A percentile compares a stretch with the other conserved stretches of the same genome.
Evolutionary conservation across 495 filamentous ascomycete species (phyloP).

Genomic region (Trichoderma virens): DNA sequence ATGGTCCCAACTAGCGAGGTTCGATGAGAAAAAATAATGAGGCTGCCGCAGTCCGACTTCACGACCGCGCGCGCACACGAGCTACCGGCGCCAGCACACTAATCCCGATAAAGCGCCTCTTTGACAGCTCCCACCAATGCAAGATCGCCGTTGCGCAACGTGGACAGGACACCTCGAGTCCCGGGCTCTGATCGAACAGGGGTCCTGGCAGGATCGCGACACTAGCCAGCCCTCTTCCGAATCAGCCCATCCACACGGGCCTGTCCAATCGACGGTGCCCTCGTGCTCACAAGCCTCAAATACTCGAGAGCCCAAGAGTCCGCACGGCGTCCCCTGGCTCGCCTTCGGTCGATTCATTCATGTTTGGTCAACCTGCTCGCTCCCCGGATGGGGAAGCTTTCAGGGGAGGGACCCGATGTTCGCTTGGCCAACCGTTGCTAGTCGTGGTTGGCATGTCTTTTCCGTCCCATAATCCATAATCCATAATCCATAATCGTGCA

Average conservation of each 20-base stretch:
- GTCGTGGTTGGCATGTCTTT: not conserved
- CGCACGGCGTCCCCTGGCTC: not conserved
- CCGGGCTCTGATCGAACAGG: not conserved
- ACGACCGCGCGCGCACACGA: not conserved
- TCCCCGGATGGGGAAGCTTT: not conserved
- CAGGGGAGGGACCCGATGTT: not conserved
- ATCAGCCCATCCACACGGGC: not conserved
- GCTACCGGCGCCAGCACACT: not conserved
- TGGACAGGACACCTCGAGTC: not conserved
- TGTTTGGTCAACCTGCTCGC: not conserved
- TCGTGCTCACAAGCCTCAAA: not conserved
- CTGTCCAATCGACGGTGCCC: slow-evolving; percentile 4
- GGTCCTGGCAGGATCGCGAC: not conserved
- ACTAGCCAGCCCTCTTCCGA: slow-evolving; percentile 4
- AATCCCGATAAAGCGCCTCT: not conserved
- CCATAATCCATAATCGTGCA: too few relatives aligned
- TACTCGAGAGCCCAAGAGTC: not conserved
- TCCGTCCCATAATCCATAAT: not conserved
- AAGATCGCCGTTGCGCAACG: not conserved
- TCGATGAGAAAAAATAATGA: not conserved
- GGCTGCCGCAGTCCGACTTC: not conserved
- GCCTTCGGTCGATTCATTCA: not conserved
- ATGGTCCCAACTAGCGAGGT: not conserved
- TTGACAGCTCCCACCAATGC: not conserved
- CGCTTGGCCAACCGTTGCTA: not conserved